A percentile compares a stretch with the other conserved stretches of the same genome.
phyloP scores from a whole-genome alignment of 768 basidiomycete genomes.

The Amanita exitialis region DNA sequence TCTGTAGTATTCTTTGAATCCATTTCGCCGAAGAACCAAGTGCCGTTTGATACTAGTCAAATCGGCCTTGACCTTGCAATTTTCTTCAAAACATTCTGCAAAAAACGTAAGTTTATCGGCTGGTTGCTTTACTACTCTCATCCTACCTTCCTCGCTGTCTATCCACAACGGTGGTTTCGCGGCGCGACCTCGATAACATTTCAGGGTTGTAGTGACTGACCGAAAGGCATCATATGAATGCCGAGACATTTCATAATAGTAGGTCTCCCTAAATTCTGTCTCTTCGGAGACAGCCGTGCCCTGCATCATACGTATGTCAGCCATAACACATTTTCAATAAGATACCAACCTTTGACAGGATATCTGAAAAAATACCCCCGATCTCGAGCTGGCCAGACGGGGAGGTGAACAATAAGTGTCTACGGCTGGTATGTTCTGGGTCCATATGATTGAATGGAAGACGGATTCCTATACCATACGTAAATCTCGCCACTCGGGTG shows the following conservation, averaged over 20 bases:
- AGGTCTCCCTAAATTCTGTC: slow-evolving; percentile 11
- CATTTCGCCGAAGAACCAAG: neutral
- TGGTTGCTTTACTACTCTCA: too few relatives aligned
- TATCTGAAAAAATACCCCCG: slow-evolving; percentile 2
- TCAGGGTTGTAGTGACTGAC: neutral
- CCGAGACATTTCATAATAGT: neutral
- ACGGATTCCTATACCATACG: slow-evolving; percentile 10
- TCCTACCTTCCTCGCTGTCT: slow-evolving; percentile 13
- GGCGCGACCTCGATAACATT: slow-evolving; percentile 14
- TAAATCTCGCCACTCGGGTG: slow-evolving; percentile 11
- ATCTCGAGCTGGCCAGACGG: neutral
- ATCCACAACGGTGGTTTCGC: slow-evolving; percentile 11
- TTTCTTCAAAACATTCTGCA: slow-evolving; percentile 22
- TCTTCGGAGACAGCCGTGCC: slow-evolving; percentile 14
- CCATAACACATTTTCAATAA: neutral
- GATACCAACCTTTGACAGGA: slow-evolving; percentile 4
- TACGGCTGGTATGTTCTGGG: neutral
- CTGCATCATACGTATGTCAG: slow-evolving; percentile 2
- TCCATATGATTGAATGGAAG: neutral
- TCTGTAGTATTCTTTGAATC: slow-evolving; percentile 12
- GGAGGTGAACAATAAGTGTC: neutral
- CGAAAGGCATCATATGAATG: neutral
- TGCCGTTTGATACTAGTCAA: too few relatives aligned
- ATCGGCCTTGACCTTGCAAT: slow-evolving; percentile 14
- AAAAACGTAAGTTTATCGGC: neutral